Percentiles rank a stretch among this genome's conserved stretches.
Conservation (phyloP, 179 eudicot genomes). For the Drosera spatulata region DNA sequence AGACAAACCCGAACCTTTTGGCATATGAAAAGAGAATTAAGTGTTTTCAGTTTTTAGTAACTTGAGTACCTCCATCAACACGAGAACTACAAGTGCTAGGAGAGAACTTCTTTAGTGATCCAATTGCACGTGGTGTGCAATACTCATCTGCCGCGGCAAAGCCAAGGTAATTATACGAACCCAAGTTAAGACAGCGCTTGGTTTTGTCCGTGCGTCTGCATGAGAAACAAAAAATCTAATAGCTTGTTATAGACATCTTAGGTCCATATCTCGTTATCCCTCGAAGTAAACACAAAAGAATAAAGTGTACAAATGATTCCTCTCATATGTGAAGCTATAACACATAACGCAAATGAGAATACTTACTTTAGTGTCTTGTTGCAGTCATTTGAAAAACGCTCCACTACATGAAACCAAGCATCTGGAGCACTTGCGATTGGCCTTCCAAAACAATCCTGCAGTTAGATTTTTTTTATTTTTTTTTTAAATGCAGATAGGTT, state of each 20-base stretch:
- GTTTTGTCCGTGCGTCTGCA: constrained; percentile 72
- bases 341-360: neutral
- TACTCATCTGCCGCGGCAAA: constrained; percentile 99
- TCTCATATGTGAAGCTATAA: neutral
- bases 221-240: constrained; percentile 15
- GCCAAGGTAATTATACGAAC: constrained; percentile 97
- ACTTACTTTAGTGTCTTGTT: constrained; percentile 91
- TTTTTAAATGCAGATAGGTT: neutral
- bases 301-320: neutral
- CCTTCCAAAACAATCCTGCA: constrained; percentile 93
- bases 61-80: constrained; percentile 90
- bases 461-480: neutral
- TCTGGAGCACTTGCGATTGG: constrained; percentile 97
- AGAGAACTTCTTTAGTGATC: constrained; percentile 56
- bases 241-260: neutral
- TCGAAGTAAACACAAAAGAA: neutral
- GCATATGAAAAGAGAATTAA: neutral
- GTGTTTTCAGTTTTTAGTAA: neutral
- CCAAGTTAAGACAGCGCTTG: constrained; percentile 79
- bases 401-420: constrained; percentile 98
- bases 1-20: neutral
- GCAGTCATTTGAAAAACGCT: constrained; percentile 80
- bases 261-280: neutral
- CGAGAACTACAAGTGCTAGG: constrained; percentile 96
- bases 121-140: constrained; percentile 89